Conservation (phyloP, 116 monocot species). For the Dioscorea cayenensis region DNA sequence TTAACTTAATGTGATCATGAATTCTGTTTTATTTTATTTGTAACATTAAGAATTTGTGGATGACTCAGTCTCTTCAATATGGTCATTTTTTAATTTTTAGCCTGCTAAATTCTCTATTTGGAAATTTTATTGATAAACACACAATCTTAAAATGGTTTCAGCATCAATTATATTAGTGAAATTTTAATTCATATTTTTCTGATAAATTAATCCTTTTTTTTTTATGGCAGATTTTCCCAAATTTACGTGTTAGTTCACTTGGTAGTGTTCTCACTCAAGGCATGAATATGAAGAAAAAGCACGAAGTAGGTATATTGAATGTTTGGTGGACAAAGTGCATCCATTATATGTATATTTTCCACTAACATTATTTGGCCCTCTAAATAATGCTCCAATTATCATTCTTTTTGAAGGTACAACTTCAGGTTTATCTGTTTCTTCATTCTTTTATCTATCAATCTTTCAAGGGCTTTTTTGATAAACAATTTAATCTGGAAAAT, state of each 20-base stretch:
- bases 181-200: too few species aligned
- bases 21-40: too few species aligned
- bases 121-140: too few species aligned
- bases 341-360: background rate
- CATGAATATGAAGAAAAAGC: constrained; percentile 93
- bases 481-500: constrained; percentile 1
- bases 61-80: too few species aligned
- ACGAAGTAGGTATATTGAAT: constrained; percentile 62
- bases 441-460: background rate
- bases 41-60: too few species aligned
- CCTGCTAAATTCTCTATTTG: too few species aligned
- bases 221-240: constrained; percentile 43
- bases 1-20: too few species aligned
- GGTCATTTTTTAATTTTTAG: too few species aligned
- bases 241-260: constrained; percentile 44
- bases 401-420: background rate
- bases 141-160: too few species aligned
- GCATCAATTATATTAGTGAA: too few species aligned
- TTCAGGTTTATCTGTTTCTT: background rate
- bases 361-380: background rate
- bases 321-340: background rate
- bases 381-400: background rate
- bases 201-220: background rate
- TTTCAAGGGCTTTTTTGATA: background rate
- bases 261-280: constrained; percentile 81